Evolutionary conservation across 805 yeast genomes (phyloP).

Genomic region (Yarrowia yakushimensis): DNA sequence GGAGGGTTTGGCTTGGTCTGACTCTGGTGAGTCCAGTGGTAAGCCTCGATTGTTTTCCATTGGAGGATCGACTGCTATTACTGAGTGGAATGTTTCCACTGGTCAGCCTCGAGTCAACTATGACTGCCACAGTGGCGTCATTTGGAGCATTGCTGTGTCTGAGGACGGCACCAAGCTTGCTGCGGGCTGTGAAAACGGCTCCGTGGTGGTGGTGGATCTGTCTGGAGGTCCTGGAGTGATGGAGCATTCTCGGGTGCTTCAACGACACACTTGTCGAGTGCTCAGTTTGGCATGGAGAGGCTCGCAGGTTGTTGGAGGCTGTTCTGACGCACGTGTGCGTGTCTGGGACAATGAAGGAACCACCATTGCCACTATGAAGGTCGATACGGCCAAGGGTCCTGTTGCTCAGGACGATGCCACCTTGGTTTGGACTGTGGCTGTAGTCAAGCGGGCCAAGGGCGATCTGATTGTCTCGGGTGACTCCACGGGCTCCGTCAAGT

Average conservation of each 20-base stretch:
- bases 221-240: conserved; percentile 80
- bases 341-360: conserved; percentile 72
- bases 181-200: conserved; percentile 94
- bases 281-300: conserved; percentile 74
- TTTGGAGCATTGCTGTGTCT: conserved; percentile 81
- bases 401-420: conserved; percentile 56
- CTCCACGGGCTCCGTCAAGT: conserved; percentile 87
- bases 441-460: conserved; percentile 55
- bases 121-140: conserved; percentile 89
- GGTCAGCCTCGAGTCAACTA: conserved; percentile 70
- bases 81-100: conserved; percentile 85
- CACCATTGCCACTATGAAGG: conserved; percentile 79
- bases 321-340: conserved; percentile 89
- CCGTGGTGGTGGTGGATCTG: conserved; percentile 78
- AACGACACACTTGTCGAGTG: conserved; percentile 79
- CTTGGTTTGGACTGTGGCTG: conserved; percentile 80
- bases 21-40: conserved; percentile 41
- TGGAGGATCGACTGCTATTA: conserved; percentile 86
- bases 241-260: conserved; percentile 71
- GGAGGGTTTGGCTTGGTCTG: conserved; percentile 85
- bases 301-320: conserved; percentile 78
- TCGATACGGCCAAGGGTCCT: conserved; percentile 71
- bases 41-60: conserved; percentile 77
- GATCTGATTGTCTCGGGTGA: conserved; percentile 78
- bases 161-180: conserved; percentile 62